These are phyloP conservation scores for Atkinsonella hypoxylon DNA, from an alignment of 2,329 filamentous ascomycete genomes.

Conservation along the genomic window DNA sequence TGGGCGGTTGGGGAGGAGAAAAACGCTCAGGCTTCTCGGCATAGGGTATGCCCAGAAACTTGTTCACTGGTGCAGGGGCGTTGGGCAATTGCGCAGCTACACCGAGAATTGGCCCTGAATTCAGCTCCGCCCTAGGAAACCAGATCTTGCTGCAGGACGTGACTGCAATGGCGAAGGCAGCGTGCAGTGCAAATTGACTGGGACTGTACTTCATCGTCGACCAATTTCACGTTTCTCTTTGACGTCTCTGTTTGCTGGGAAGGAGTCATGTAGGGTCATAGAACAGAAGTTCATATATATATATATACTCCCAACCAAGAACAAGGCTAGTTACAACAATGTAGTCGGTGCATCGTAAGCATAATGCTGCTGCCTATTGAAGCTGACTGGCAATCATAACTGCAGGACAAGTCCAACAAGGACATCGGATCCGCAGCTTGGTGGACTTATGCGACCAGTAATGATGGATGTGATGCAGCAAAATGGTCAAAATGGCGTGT, in stretches of 20 bases:
- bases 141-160: too few relatives aligned
- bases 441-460: not conserved
- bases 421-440: not conserved
- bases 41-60: constrained; percentile 14
- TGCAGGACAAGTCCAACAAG: not conserved
- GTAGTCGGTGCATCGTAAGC: not conserved
- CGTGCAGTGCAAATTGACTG: not conserved
- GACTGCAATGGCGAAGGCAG: not conserved
- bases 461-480: not conserved
- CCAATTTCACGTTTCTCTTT: not conserved
- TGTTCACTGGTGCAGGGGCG: constrained; percentile 9
- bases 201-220: not conserved
- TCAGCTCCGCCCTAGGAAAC: constrained; percentile 8
- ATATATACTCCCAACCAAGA: too few relatives aligned
- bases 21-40: constrained; percentile 11
- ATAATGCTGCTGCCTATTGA: not conserved
- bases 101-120: constrained; percentile 11
- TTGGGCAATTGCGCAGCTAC: constrained; percentile 9
- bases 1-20: constrained; percentile 6
- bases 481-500: too few relatives aligned
- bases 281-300: too few relatives aligned
- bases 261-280: too few relatives aligned
- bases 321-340: too few relatives aligned
- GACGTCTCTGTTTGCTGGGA: not conserved
- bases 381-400: not conserved